Evolutionary conservation across 331 rosid species (phyloP), one percentile per base, ranked within the genome.

Genomic region (Stylosanthes scabra): DNA sequence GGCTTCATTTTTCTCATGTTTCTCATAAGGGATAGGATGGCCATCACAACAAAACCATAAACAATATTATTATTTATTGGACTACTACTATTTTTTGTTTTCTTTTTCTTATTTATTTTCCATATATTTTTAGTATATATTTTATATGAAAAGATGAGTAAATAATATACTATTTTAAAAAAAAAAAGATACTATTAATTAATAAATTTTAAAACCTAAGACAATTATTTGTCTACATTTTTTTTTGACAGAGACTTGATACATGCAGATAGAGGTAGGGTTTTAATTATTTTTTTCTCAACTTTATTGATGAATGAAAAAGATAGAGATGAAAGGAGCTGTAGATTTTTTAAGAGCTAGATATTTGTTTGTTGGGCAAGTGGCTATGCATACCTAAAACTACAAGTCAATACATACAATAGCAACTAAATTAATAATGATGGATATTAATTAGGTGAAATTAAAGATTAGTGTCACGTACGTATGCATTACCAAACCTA

Each of bases 401-500:
- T n/a, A 6, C 1, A 51, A 51, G 57, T 51, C 57, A 51, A 51
- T 25, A 51, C 57, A n/a, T n/a, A n/a, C n/a, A n/a, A 2, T n/a
- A 6, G 8, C 13, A 1, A 49, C 8, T 7, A 1, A 34, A 34
- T 34, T 3, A 13, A 50, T 13, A 52, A 52, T 51, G n/a, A 7
- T 49, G 54, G 16, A 49, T 49, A 49, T 12, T n/a, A n/a, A n/a
- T n/a, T 50, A 5, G 3, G 4, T 46, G 51, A 34, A 34, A 46
- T 46, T 46, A 11, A 41, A 34, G 39, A 34, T 42, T 46, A 8
- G 5, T 49, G 20, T 14, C 28, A 52, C 58, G 58, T 9, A 52
- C 28, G 58, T 52, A 52, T 52, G 58, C 58, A 52, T 52, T 52
- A 52, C 58, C 58, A 52, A 52, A 52, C 28, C 11, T 1, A 52